These are phyloP conservation scores for Fragaria vesca DNA, from an alignment of 306 rosid species.

Conservation along the genomic window DNA sequence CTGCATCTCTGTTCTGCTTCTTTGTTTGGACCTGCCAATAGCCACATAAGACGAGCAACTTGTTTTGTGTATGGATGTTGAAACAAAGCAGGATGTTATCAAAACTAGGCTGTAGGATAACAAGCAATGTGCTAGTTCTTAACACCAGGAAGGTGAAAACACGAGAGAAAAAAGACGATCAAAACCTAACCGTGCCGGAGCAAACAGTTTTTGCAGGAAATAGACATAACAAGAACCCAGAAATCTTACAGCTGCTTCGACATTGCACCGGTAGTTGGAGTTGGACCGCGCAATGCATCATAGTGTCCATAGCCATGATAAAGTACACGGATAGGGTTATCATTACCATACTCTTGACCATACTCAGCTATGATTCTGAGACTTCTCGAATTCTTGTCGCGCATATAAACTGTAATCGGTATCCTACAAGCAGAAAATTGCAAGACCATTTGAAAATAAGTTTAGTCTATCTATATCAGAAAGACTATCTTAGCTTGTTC, in stretches of 20 bases:
- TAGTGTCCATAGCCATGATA: slow-evolving; percentile 82
- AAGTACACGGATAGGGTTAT: slow-evolving; percentile 60
- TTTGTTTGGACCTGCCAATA: slow-evolving; percentile 25
- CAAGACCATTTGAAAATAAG: neutral
- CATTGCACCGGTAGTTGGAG: neutral
- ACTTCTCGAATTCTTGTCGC: slow-evolving; percentile 40
- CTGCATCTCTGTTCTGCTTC: neutral
- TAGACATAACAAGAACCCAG: neutral
- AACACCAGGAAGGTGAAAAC: neutral
- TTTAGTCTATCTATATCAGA: neutral
- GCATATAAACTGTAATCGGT: slow-evolving; percentile 78
- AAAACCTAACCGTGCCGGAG: neutral
- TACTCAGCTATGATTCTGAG: slow-evolving; percentile 73
- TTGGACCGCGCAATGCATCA: slow-evolving; percentile 44
- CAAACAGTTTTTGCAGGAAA: slow-evolving; percentile 5
- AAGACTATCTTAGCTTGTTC: neutral
- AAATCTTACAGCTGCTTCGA: slow-evolving; percentile 25
- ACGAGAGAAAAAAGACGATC: neutral
- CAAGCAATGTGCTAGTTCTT: neutral
- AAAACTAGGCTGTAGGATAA: neutral
- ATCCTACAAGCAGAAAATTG: slow-evolving; percentile 50
- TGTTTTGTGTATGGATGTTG: neutral
- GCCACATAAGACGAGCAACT: neutral
- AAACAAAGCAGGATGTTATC: neutral
- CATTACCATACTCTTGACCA: slow-evolving; percentile 72